A percentile compares a stretch with the other conserved stretches of the same genome.
phyloP scores from a whole-genome alignment of 2,329 filamentous ascomycete species.

The Apiospora malaysiana region DNA sequence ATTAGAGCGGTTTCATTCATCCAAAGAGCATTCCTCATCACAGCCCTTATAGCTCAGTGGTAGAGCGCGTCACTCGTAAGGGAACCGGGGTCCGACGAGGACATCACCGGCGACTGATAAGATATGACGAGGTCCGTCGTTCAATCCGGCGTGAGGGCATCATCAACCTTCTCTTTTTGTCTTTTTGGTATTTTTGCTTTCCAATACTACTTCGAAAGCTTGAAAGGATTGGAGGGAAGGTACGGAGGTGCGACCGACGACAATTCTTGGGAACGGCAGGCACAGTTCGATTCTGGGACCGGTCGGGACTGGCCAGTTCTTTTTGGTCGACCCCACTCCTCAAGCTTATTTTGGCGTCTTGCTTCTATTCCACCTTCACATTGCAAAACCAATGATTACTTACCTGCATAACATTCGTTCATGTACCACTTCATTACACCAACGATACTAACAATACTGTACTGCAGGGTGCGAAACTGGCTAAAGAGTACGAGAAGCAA shows the following conservation, averaged over 20 bases:
- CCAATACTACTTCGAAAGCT: neutral
- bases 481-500: constrained; percentile 50
- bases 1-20: neutral
- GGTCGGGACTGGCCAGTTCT: neutral
- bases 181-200: neutral
- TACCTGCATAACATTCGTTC: too few relatives aligned
- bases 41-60: constrained; percentile 17
- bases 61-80: constrained; percentile 18
- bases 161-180: neutral
- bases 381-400: too few relatives aligned
- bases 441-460: too few relatives aligned
- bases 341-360: too few relatives aligned
- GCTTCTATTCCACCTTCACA: too few relatives aligned
- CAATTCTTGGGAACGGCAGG: too few relatives aligned
- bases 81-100: neutral
- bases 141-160: constrained; percentile 31
- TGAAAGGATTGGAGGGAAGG: neutral
- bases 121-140: constrained; percentile 30
- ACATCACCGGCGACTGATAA: neutral
- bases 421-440: too few relatives aligned
- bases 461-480: constrained; percentile 43
- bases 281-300: neutral
- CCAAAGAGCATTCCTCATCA: neutral
- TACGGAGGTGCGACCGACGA: too few relatives aligned
- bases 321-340: neutral